Base-by-base conservation (phyloP, 2,329 filamentous ascomycete genomes). In the Ophiostoma perfectum region DNA sequence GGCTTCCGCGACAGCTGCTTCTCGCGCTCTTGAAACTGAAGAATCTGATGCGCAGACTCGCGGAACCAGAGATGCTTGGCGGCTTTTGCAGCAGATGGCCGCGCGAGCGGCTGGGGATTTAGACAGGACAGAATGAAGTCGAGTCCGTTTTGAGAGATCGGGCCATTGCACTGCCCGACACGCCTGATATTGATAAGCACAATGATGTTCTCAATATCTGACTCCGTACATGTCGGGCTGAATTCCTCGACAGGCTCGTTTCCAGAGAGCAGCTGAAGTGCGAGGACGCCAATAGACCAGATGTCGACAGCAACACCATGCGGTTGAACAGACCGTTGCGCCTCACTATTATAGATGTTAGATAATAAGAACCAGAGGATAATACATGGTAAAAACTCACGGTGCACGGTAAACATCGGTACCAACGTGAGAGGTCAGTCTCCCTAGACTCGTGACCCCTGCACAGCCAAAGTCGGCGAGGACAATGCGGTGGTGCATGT, bases 401-500 rank as follows among this genome's bases (percentile, higher is more conserved):
- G 84, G 84, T 44, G 83, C 82, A 71, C 81, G 80, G 67, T 82
- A 85, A 16, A 76, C 75, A 12, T 71, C 67, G 4, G 83, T 85
- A 1, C 84, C 84, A 16, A 82, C 79, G 36, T 75, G 71, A 0
- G 80, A 82, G 4, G 73, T 76, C 78, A 84, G 78, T 64, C 81
- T 78, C 36, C 78, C 80, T 3, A 78, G 76, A 58, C 75, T 76
- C 8, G 79, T 75, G 11, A 81, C 77, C 12, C 78, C 82, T 1
- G 81, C 82, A 60, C 79, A 79, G 2, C 83, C 83, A 76, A 86
- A 82, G 70, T 86, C 84, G 0, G 83, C 81, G 11, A 86, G 77
- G 70, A 83, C 80, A 2, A 86, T 75, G 8, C 83, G 78, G 66
- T 81, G 80, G 2, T 76, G 75, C 11, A 78, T 74, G 39, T 77